A percentile compares a stretch with the other conserved stretches of the same genome.
Evolutionary conservation across 176 grass and related monocot genomes (phyloP).

Genomic region (Urochloa ruziziensis): DNA sequence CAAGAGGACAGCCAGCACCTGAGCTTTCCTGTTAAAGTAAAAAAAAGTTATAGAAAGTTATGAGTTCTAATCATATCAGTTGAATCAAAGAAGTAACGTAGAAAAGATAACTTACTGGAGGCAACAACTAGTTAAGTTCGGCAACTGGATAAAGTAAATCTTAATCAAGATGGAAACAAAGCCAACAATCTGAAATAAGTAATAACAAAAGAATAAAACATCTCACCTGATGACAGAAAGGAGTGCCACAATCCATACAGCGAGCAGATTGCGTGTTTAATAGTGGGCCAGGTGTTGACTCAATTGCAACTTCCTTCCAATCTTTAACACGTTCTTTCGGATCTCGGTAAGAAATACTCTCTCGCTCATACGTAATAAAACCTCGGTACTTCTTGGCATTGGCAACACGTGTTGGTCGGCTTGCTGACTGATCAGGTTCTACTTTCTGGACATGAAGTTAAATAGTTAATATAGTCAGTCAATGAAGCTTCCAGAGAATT

Average conservation of each 20-base stretch:
- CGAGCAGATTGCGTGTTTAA: slow-evolving; percentile 94
- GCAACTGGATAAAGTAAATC: slow-evolving; percentile 13
- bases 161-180: slow-evolving; percentile 1
- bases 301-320: slow-evolving; percentile 91
- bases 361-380: slow-evolving; percentile 86
- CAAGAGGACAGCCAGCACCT: slow-evolving; percentile 94
- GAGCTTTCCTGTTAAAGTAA: slow-evolving; percentile 72
- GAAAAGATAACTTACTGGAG: background rate
- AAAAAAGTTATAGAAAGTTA: background rate
- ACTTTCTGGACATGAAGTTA: slow-evolving; percentile 59
- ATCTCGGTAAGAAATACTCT: slow-evolving; percentile 81
- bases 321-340: slow-evolving; percentile 71
- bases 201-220: background rate
- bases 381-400: slow-evolving; percentile 78
- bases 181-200: background rate
- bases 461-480: slow-evolving; percentile 26
- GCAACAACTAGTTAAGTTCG: slow-evolving; percentile 8
- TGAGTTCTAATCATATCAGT: slow-evolving; percentile 4
- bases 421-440: slow-evolving; percentile 16
- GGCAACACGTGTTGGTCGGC: slow-evolving; percentile 60
- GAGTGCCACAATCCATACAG: slow-evolving; percentile 99
- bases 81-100: background rate
- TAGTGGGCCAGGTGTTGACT: slow-evolving; percentile 77
- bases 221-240: slow-evolving; percentile 96
- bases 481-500: background rate